Base-by-base conservation (phyloP, 768 basidiomycete species). In the Xerocomus brunneocitrinus region DNA sequence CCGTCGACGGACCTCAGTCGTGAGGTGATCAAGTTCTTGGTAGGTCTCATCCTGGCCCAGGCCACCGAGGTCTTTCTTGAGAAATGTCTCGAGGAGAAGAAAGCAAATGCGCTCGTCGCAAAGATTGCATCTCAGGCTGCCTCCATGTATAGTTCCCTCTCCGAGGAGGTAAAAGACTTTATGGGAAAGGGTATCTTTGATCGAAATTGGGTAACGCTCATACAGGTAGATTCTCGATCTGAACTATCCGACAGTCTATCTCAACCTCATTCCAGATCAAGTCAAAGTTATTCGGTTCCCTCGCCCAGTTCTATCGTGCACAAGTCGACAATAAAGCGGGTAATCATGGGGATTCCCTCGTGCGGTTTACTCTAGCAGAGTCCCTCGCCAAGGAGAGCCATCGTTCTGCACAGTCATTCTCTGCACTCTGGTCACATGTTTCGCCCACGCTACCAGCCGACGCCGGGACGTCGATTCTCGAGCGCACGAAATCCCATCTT, bases 51-150 rank as follows among this genome's bases (percentile, higher is more conserved):
- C 66, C 76, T 91, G 14, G 93, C 91, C 0, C 95, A 98, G 71
- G 94, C 95, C 0, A 93, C 91, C 0, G 95, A 98, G 67, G 88
- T 98, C 35, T 97, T 98, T 67, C 86, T 91, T 61, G 97, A 98
- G 74, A 95, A 95, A 65, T 88, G 89, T 63, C 79, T 83, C n/a
- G 86, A 90, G 25, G 94, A 95, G 78, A 95, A 92, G 80, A 95
- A 95, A 69, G 78, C 79, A 4, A 82, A 74, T 54, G 79, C 84
- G 0, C 77, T 99, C 35, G 79, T 95, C 3, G 72, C 88, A 42
- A 93, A 95, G 76, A 81, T 98, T 47, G 93, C 83, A 0, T 79
- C 87, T 19, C 92, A 95, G 64, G 80, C 88, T 0, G 89, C 89
- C 1, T 79, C 68, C 13, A 82, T 94, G 81, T 99, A 98, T 64